A percentile compares a stretch with the other conserved stretches of the same genome.
Evolutionary conservation across 2,329 filamentous ascomycete species (phyloP).

Genomic region (Cladobotryum protrusum): DNA sequence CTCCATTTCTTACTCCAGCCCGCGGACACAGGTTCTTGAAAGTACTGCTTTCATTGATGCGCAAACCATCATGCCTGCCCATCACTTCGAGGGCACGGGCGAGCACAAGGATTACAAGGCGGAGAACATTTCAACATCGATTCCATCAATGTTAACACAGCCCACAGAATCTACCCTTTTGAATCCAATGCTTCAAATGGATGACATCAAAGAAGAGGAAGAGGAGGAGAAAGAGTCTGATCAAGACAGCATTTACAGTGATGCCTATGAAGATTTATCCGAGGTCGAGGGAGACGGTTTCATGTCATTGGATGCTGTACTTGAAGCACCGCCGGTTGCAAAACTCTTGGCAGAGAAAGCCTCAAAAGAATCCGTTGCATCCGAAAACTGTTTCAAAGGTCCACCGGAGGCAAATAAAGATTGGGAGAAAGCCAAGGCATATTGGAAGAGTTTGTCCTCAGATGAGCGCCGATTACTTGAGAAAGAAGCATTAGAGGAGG

Average conservation of each 20-base stretch:
- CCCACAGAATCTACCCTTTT: conserved; percentile 16
- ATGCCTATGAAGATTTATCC: conserved; percentile 67
- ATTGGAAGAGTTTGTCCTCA: conserved; percentile 60
- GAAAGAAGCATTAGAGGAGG: conserved; percentile 49
- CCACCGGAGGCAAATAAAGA: conserved; percentile 31
- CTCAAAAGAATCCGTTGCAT: not conserved
- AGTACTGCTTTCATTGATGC: not conserved
- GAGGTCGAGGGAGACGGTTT: conserved; percentile 62
- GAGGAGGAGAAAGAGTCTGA: conserved; percentile 37
- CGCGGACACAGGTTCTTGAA: conserved; percentile 19
- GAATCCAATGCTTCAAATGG: conserved; percentile 21
- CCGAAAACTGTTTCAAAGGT: conserved; percentile 6
- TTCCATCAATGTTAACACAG: conserved; percentile 10
- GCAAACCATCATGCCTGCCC: conserved; percentile 46
- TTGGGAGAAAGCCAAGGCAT: conserved; percentile 63
- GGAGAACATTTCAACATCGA: not conserved
- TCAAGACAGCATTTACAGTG: conserved; percentile 60
- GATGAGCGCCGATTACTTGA: conserved; percentile 59
- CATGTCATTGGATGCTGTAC: conserved; percentile 65
- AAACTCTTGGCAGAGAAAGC: not conserved
- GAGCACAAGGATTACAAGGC: not conserved
- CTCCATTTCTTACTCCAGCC: conserved; percentile 39
- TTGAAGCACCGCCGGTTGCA: conserved; percentile 46
- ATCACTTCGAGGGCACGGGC: conserved; percentile 44
- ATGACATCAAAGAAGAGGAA: conserved; percentile 32